Percentiles rank a stretch among this genome's conserved stretches.
Conservation (phyloP, 176 grass and related monocot genomes). For the Guadua angustifolia region DNA sequence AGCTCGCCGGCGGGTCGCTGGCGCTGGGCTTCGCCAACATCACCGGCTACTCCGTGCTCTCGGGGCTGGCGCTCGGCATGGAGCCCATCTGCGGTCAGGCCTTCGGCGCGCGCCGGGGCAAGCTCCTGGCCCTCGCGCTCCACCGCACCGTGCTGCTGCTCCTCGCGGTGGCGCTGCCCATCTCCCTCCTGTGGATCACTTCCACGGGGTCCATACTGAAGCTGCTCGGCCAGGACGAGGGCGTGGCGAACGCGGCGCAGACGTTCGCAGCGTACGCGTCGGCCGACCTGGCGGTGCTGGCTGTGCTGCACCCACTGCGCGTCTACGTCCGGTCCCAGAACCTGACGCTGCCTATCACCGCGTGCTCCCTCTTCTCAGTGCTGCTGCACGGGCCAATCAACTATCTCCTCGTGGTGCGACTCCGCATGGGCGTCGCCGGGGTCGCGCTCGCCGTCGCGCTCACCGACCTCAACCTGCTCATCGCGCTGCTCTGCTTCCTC, state of each 20-base stretch:
- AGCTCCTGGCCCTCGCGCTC: constrained; percentile 76
- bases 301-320: constrained; percentile 86
- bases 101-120: constrained; percentile 67
- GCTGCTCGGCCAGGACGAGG: constrained; percentile 69
- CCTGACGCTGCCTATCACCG: constrained; percentile 82
- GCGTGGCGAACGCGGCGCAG: constrained; percentile 63
- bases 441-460: constrained; percentile 83
- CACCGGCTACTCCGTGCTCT: constrained; percentile 92
- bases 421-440: constrained; percentile 81
- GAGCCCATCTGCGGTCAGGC: constrained; percentile 98
- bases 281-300: constrained; percentile 73
- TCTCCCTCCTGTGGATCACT: constrained; percentile 65
- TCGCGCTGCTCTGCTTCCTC: constrained; percentile 77
- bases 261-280: constrained; percentile 72
- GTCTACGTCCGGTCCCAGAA: constrained; percentile 87
- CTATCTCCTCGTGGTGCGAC: constrained; percentile 77
- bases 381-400: constrained; percentile 88
- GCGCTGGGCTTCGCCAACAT: constrained; percentile 93
- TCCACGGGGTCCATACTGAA: constrained; percentile 49
- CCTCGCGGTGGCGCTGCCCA: constrained; percentile 67
- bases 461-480: constrained; percentile 89
- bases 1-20: constrained; percentile 83
- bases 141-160: constrained; percentile 86
- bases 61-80: constrained; percentile 86
- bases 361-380: constrained; percentile 88